Base-by-base conservation (phyloP, 495 filamentous ascomycete genomes). In the Schizothecium vesticola region DNA sequence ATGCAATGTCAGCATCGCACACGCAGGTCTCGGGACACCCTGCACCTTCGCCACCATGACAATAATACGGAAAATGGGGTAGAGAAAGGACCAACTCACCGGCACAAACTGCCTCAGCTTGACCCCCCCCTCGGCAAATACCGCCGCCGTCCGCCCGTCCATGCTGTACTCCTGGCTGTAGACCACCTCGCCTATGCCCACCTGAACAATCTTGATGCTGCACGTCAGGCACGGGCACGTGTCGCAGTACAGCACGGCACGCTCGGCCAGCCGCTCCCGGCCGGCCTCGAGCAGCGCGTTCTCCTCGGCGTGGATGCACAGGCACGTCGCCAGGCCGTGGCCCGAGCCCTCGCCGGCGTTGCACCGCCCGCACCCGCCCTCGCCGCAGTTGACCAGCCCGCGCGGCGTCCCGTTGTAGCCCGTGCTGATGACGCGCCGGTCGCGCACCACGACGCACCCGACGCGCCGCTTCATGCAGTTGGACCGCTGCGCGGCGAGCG, bases 391-490 rank as follows among this genome's bases (percentile, higher is more conserved):
- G 63, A 76, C 83, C 68, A 97, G 80, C 59, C 93, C 87, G 56
- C 95, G 83, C 3, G 95, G 93, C 12, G 95, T 97, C 43, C 95
- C 95, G 78, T 99, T 99, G 77, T 99, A 99, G n/a, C 95, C 95
- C 0, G 95, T 98, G 70, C 90, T 91, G 56, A 98, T 92, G 66
- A 99, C 95, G 67, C 93, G 85, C 68, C 88, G 88, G 69, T 93
- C 90, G 71, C 93, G 84, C 64, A 97, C 93, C n/a, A 99, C 83
- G 7, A 99, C 95, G 79, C 92, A 96, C 7, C 95, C 95, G 24
- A 99, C 95, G 65, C 94, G 87, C 28, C 95, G 86, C 80, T 97
- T 97, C 95, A 99, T 99, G 81, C 95, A 99, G 77, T 99, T 99
- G 77, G 90, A 91, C 70, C 95, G 85, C 70, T 91, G 92, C 2